Evolutionary conservation across 1,139 yeast genomes (phyloP).

Genomic region (Geotrichum phurueaensis): DNA sequence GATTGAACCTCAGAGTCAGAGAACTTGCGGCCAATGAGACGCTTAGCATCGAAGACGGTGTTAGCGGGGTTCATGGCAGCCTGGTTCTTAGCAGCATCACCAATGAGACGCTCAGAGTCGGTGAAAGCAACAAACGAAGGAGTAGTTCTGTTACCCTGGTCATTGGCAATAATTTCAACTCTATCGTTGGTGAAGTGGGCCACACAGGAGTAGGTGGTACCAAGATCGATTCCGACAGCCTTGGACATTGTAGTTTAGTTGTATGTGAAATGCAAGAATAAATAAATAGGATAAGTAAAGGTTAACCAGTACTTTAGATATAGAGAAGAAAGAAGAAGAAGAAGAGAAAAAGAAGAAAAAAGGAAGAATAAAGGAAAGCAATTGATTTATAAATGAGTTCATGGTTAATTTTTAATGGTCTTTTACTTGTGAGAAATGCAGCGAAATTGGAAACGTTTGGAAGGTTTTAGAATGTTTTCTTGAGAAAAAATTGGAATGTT

Average conservation of each 20-base stretch:
- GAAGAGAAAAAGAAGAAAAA: not conserved
- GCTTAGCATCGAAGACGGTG: constrained; percentile 90
- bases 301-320: not conserved
- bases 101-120: constrained; percentile 88
- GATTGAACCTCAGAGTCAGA: constrained; percentile 83
- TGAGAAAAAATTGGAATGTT: not conserved
- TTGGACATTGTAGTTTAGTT: constrained; percentile 29
- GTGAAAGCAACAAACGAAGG: constrained; percentile 97
- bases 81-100: constrained; percentile 96
- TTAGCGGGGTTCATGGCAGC: constrained; percentile 54
- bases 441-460: constrained; percentile 2
- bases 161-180: constrained; percentile 92
- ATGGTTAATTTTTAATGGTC: not conserved
- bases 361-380: not conserved
- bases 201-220: constrained; percentile 98
- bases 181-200: constrained; percentile 91
- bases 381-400: not conserved
- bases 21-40: constrained; percentile 91
- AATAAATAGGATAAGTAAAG: not conserved
- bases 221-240: constrained; percentile 75
- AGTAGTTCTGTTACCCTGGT: constrained; percentile 97
- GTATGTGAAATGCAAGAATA: not conserved
- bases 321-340: constrained; percentile 2
- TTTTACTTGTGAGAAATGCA: not conserved
- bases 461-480: constrained; percentile 5